Conservation (phyloP, 495 filamentous ascomycete genomes). For the Podospora fimiseda region DNA sequence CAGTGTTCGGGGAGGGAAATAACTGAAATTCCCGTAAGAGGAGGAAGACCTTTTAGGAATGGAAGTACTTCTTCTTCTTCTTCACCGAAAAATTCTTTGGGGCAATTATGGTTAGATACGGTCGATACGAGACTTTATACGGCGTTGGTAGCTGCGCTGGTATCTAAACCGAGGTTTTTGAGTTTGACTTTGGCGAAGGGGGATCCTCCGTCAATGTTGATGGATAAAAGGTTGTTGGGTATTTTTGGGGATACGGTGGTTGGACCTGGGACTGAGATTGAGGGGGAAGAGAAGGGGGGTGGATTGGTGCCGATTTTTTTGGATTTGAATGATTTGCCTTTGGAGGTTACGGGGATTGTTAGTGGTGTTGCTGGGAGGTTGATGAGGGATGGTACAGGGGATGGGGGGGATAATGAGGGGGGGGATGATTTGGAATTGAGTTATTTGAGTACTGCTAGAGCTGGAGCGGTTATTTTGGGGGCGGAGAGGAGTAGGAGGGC, state of each 20-base stretch:
- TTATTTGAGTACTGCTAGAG: constrained; percentile 82
- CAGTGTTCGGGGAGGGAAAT: constrained; percentile 67
- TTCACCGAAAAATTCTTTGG: neutral
- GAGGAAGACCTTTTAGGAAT: constrained; percentile 14
- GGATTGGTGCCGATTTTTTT: constrained; percentile 84
- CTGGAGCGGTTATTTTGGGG: constrained; percentile 83
- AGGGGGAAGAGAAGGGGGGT: constrained; percentile 62
- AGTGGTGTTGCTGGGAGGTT: constrained; percentile 82
- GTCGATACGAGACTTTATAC: constrained; percentile 60
- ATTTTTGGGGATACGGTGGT: constrained; percentile 65
- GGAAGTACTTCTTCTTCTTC: neutral
- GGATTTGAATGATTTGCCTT: constrained; percentile 70
- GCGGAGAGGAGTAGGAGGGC: constrained; percentile 65
- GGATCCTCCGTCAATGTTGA: constrained; percentile 74
- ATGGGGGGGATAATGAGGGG: constrained; percentile 30
- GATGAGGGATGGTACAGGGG: constrained; percentile 50
- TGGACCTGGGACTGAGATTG: constrained; percentile 60
- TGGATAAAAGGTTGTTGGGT: constrained; percentile 66
- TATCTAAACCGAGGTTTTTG: constrained; percentile 70
- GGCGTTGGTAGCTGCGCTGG: constrained; percentile 61
- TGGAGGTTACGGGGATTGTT: constrained; percentile 90
- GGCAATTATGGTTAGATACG: constrained; percentile 41
- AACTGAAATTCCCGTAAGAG: constrained; percentile 16
- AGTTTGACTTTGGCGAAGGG: constrained; percentile 78
- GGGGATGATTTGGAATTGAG: constrained; percentile 57